Evolutionary conservation across 306 rosid species (phyloP).

Genomic region (Spatholobus suberectus): DNA sequence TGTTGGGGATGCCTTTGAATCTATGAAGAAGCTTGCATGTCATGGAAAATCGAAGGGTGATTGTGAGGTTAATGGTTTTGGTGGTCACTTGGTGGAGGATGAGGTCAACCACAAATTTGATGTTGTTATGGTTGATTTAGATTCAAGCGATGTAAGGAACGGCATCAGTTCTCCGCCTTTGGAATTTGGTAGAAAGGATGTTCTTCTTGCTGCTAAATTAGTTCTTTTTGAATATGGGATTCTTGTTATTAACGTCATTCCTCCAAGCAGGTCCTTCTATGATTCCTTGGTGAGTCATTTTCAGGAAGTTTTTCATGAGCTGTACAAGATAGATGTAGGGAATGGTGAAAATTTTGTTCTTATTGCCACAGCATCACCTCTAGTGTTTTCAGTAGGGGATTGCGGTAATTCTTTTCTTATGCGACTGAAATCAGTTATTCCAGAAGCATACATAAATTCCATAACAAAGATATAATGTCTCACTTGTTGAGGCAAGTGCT

Average conservation of each 20-base stretch:
- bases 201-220: slow-evolving; percentile 62
- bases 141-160: slow-evolving; percentile 59
- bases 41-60: slow-evolving; percentile 6
- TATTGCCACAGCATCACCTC: slow-evolving; percentile 55
- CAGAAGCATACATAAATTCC: slow-evolving; percentile 64
- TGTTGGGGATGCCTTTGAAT: slow-evolving; percentile 63
- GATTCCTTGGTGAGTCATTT: slow-evolving; percentile 52
- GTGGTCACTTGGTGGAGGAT: slow-evolving; percentile 23
- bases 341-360: slow-evolving; percentile 82
- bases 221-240: slow-evolving; percentile 72
- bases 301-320: slow-evolving; percentile 58
- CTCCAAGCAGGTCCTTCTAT: slow-evolving; percentile 57
- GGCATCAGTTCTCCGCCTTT: slow-evolving; percentile 71
- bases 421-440: slow-evolving; percentile 57
- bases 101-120: slow-evolving; percentile 49
- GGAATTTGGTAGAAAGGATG: slow-evolving; percentile 62
- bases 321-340: slow-evolving; percentile 73
- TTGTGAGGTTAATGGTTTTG: slow-evolving; percentile 34
- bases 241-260: slow-evolving; percentile 71
- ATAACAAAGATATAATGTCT: slow-evolving; percentile 49
- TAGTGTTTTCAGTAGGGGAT: slow-evolving; percentile 37
- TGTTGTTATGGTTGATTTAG: slow-evolving; percentile 79
- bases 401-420: slow-evolving; percentile 50
- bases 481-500: neutral
- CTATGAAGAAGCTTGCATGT: slow-evolving; percentile 48